Evolutionary conservation across 768 basidiomycete genomes (phyloP), one percentile per base, ranked within the genome.

Genomic region (Paxillus involutus): DNA sequence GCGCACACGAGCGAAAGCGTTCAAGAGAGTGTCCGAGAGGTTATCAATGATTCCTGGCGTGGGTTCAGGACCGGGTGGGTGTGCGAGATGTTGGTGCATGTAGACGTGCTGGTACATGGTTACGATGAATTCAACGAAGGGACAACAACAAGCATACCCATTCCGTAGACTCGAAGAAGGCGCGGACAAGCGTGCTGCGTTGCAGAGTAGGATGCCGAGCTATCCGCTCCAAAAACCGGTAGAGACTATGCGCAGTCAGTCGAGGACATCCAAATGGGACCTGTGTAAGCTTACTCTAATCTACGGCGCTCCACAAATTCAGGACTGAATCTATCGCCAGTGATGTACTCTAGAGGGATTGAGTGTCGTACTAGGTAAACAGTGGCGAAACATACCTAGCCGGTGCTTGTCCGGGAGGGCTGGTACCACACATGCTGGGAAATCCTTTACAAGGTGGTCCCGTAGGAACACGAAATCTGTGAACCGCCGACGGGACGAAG

Each of bases 391-490:
- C 89, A 43, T 58, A 97, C 96, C 96, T 66, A 98, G 74, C 49
- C 97, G 81, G 66, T 98, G 97, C 71, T 98, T 99, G 71, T 94
- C 94, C 7, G 97, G 97, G 44, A 99, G 79, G 9, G 92, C 91
- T 26, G 97, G 95, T 0, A 98, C 92, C n/a, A 99, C 94, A 64
- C 94, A 96, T 52, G 97, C 97, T 3, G 94, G 94, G 65, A 98
- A 99, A 72, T 95, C 89, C 74, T 86, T 86, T 11, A 84, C 82
- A 24, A 99, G 82, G 62, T 96, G 84, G 44, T 96, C 86, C 54
- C 91, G 79, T 44, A 99, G 77, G 67, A 98, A 98, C 36, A 91
- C 90, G 72, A 99, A 99, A 73, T 99, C 97, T 64, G 95, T 92
- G 73, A 96, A 99, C 32, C 97, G 86, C 54, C 97, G 81, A 47